Conservation (phyloP, 192 early-diverging fungal species). For the Coemansia sp. region DNA sequence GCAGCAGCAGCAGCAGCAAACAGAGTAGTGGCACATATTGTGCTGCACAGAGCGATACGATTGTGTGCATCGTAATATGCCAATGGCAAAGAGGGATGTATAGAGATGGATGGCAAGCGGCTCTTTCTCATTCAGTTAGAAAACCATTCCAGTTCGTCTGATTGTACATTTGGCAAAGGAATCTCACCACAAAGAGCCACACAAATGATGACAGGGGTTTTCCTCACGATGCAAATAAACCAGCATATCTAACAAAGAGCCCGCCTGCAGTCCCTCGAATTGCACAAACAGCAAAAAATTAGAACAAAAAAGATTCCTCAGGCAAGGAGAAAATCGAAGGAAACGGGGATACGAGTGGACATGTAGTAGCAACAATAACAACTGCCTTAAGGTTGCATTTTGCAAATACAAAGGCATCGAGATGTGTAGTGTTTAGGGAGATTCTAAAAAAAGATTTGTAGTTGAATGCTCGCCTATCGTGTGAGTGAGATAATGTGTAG, state of each 20-base stretch:
- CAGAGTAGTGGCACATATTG: neutral
- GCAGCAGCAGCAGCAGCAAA: neutral
- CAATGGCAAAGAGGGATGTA: neutral
- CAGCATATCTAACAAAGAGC: neutral
- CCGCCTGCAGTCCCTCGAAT: neutral
- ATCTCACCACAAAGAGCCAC: neutral
- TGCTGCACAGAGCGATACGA: neutral
- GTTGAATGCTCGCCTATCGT: neutral
- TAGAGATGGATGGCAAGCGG: neutral
- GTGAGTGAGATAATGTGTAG: neutral
- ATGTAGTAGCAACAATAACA: constrained; percentile 5
- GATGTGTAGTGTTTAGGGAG: neutral
- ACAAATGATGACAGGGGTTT: neutral
- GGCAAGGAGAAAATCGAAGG: neutral
- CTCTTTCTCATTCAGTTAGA: neutral
- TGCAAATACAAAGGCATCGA: neutral
- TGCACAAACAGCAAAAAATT: neutral
- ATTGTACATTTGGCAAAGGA: constrained; percentile 2
- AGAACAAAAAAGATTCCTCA: neutral
- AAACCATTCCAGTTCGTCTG: neutral
- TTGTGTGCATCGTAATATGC: too few species aligned
- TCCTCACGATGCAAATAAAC: neutral
- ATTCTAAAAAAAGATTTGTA: constrained; percentile 4
- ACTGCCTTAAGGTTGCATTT: neutral
- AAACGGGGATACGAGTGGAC: neutral